A percentile compares a stretch with the other conserved stretches of the same genome.
Evolutionary conservation across 75 land plant genomes (phyloP).

Genomic region (Chamaecyparis obtusa): DNA sequence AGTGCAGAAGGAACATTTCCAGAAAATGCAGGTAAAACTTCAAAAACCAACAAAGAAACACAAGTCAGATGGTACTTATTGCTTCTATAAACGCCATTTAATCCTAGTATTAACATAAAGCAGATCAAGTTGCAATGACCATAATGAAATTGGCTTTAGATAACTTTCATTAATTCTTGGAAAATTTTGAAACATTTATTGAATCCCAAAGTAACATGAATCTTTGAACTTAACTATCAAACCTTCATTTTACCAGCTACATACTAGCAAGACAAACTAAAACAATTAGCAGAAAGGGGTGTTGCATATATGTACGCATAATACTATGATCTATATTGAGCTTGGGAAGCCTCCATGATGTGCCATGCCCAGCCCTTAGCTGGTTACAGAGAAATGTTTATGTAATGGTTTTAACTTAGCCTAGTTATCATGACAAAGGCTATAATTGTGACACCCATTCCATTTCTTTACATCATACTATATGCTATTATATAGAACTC

Average conservation of each 20-base stretch:
- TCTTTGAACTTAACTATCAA: background rate
- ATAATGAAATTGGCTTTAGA: background rate
- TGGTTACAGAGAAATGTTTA: background rate
- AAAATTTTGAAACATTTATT: too few species aligned
- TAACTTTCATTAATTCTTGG: background rate
- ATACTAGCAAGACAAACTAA: background rate
- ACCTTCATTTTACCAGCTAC: background rate
- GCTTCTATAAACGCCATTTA: background rate
- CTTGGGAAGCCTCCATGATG: background rate
- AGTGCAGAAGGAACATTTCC: constrained; percentile 75
- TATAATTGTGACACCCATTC: too few species aligned
- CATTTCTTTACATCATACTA: too few species aligned
- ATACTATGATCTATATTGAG: background rate
- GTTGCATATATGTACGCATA: too few species aligned
- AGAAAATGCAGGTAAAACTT: constrained; percentile 82
- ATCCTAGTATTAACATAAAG: background rate
- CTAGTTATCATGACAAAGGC: background rate
- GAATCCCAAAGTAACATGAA: background rate
- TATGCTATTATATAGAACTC: too few species aligned
- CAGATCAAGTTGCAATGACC: background rate
- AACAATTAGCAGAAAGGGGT: background rate
- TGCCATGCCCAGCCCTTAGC: background rate
- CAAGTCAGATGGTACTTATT: background rate
- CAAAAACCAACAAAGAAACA: constrained; percentile 15
- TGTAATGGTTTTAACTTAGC: background rate